Base-by-base conservation (phyloP, 2,329 filamentous ascomycete species). In the Ceratocystis variospora region DNA sequence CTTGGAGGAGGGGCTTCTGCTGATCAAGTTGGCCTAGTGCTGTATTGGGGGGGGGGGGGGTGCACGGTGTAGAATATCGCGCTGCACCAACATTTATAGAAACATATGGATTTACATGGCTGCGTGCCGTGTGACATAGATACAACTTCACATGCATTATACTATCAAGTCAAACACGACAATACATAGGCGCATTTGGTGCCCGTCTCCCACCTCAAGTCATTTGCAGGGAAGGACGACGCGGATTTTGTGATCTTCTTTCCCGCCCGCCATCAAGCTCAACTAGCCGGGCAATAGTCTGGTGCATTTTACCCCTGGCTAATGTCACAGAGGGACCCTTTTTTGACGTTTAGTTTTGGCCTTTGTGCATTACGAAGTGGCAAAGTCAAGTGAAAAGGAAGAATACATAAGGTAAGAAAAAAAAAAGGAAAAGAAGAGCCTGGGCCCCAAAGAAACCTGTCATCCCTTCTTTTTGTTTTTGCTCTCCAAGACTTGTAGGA, bases 391-490 rank as follows among this genome's bases (percentile, higher is more conserved):
- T 28, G 4, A 22, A n/a, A 7, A 31, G 28, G 12, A 31, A 33
- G 4, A n/a, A 41, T 41, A 41, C 3, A 10, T 10, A 12, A 5
- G 37, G 12, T 4, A 15, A 4, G 6, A 53, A 12, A 1, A n/a
- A 50, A 0, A 31, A 22, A 31, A 6, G 15, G 12, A 33, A 7
- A n/a, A 15, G 7, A 10, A 33, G 17, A n/a, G 55, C 55, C 55
- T 37, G 55, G 28, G 15, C 55, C 28, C n/a, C 31, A 5, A 19
- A n/a, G 17, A 33, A 55, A 19, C 28, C 55, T 59, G 55, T 37
- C 55, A 59, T 59, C 55, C 55, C 55, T 59, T 59, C 55, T 59
- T 59, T 59, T 31, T 37, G 55, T 10, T 8, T 59, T 41, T 4
- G 12, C 12, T 41, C 37, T 41, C 12, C 37, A 41, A 41, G 37